Percentiles rank a stretch among this genome's conserved stretches.
Conservation (phyloP, 768 basidiomycete genomes). For the Rubroboletus satanas region DNA sequence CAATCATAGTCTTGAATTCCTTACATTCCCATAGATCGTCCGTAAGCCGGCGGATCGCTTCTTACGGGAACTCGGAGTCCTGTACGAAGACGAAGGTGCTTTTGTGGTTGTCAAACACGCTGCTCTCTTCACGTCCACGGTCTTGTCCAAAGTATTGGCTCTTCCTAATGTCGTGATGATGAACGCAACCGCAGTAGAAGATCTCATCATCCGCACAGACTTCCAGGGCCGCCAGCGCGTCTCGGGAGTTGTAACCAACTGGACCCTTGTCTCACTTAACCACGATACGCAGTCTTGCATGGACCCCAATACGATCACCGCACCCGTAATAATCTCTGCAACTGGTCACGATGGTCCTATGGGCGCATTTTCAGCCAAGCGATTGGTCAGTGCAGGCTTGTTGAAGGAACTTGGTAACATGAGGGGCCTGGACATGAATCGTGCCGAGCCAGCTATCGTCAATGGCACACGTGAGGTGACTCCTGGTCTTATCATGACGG, state of each 20-base stretch:
- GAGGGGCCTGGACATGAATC: conserved; percentile 77
- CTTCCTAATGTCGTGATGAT: conserved; percentile 70
- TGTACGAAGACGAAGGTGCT: conserved; percentile 72
- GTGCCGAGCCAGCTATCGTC: conserved; percentile 78
- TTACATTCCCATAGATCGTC: conserved; percentile 47
- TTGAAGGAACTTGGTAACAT: conserved; percentile 74
- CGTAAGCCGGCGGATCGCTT: conserved; percentile 75
- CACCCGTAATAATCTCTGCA: conserved; percentile 66
- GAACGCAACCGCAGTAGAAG: conserved; percentile 81
- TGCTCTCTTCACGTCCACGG: conserved; percentile 74
- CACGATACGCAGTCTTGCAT: conserved; percentile 78
- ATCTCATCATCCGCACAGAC: conserved; percentile 65
- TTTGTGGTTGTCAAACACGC: conserved; percentile 83
- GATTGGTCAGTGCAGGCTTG: conserved; percentile 71
- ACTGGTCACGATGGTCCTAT: conserved; percentile 78
- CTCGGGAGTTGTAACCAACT: conserved; percentile 54
- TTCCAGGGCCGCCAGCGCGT: conserved; percentile 40
- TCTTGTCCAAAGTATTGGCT: conserved; percentile 66
- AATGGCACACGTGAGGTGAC: conserved; percentile 73
- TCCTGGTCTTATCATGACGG: conserved; percentile 71
- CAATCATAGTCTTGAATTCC: not conserved
- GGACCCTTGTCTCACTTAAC: conserved; percentile 48
- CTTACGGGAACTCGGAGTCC: conserved; percentile 63
- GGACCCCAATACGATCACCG: conserved; percentile 82
- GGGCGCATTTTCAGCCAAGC: conserved; percentile 79